phyloP scores from a whole-genome alignment of 2,329 filamentous ascomycete genomes.

The Aspergillus thermomutatus region DNA sequence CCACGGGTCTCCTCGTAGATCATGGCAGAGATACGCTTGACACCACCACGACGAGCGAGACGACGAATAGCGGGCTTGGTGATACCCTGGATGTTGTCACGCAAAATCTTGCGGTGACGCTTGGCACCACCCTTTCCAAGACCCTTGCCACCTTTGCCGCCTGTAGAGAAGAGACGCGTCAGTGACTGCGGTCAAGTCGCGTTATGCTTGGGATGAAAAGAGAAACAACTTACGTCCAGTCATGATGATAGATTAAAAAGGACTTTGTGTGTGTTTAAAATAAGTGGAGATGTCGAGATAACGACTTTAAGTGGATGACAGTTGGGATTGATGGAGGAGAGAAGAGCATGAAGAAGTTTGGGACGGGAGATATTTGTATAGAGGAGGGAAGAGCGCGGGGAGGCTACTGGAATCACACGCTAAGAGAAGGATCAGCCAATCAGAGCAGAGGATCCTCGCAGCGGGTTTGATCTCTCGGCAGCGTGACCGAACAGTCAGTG shows the following conservation, averaged over 20 bases:
- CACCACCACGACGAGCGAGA: conserved; percentile 98
- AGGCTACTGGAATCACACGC: conserved; percentile 36
- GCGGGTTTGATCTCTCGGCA: conserved; percentile 27
- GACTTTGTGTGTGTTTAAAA: conserved; percentile 25
- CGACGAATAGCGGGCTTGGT: conserved; percentile 97
- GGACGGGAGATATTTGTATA: conserved; percentile 42
- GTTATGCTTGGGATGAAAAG: conserved; percentile 5
- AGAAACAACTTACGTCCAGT: conserved; percentile 54
- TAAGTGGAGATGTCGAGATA: conserved; percentile 21
- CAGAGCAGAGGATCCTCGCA: conserved; percentile 27
- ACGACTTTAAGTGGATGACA: conserved; percentile 23
- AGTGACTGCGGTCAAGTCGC: conserved; percentile 32
- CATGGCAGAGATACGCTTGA: conserved; percentile 99
- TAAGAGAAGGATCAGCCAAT: conserved; percentile 35
- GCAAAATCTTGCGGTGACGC: conserved; percentile 98
- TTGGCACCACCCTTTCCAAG: conserved; percentile 98
- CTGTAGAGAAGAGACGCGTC: conserved; percentile 52
- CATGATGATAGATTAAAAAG: conserved; percentile 47
- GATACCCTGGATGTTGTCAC: conserved; percentile 99
- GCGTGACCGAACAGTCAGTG: conserved; percentile 23
- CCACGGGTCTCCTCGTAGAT: conserved; percentile 81
- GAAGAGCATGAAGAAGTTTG: conserved; percentile 20
- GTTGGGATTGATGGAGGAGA: conserved; percentile 20
- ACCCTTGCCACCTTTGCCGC: conserved; percentile 94
- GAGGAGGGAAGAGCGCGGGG: conserved; percentile 23